Evolutionary conservation across 1,284 basidiomycete species (phyloP).

Genomic region (Tylopilus sp.): DNA sequence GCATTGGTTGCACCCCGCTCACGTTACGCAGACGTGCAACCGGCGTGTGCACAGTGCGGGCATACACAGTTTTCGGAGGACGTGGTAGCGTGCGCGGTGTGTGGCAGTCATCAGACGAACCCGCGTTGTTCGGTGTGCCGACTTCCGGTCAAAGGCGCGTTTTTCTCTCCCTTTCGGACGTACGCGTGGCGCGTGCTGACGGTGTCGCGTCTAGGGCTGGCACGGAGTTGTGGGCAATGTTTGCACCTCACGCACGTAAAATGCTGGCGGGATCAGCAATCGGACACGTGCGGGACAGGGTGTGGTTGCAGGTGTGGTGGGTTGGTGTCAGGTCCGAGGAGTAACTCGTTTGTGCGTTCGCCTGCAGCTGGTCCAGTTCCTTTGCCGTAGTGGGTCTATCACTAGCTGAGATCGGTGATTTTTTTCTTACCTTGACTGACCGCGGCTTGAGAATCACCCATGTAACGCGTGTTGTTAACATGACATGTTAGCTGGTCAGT

Average conservation of each 20-base stretch:
- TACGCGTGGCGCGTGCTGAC: neutral
- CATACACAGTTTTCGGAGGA: constrained; percentile 45
- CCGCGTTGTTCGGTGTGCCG: constrained; percentile 80
- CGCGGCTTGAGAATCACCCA: too few species aligned
- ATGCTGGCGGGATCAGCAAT: constrained; percentile 66
- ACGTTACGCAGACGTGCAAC: constrained; percentile 47
- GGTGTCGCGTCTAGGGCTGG: constrained; percentile 62
- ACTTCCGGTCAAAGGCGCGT: constrained; percentile 80
- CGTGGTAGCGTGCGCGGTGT: constrained; percentile 60
- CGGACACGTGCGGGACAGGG: constrained; percentile 68
- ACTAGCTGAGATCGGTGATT: neutral
- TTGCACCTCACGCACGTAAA: constrained; percentile 74
- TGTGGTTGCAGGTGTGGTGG: constrained; percentile 70
- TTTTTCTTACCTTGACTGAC: neutral
- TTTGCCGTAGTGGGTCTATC: neutral
- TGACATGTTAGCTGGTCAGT: neutral
- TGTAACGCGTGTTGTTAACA: neutral
- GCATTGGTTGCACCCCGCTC: constrained; percentile 3
- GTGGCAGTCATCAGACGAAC: constrained; percentile 55
- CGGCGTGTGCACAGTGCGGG: constrained; percentile 52
- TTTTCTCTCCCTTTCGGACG: neutral
- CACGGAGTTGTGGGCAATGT: constrained; percentile 73
- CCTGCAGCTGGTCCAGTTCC: constrained; percentile 16
- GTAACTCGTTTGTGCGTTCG: constrained; percentile 21
- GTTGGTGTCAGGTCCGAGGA: constrained; percentile 8